phyloP scores from a whole-genome alignment of 1,284 basidiomycete species.

The Puccinia triticina region DNA sequence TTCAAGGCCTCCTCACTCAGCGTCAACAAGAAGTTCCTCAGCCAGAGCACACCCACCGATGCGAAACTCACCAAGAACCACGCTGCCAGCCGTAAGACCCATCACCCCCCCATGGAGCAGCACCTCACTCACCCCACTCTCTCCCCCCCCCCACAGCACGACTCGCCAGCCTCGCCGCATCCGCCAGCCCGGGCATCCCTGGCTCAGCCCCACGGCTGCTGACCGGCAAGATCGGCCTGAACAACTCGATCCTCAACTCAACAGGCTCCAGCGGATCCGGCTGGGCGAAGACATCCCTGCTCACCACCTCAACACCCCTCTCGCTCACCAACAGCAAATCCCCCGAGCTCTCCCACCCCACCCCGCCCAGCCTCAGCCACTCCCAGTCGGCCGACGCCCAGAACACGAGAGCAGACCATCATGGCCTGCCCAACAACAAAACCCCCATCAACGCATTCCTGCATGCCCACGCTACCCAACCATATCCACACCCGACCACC shows the following conservation, averaged over 20 bases:
- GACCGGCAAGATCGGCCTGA: slow-evolving; percentile 41
- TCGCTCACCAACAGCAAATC: slow-evolving; percentile 26
- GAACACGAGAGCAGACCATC: slow-evolving; percentile 2
- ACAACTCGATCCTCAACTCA: slow-evolving; percentile 31
- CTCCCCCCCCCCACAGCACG: slow-evolving; percentile 11
- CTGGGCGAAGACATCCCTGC: slow-evolving; percentile 37
- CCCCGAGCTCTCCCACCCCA: slow-evolving; percentile 28
- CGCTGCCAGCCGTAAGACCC: slow-evolving; percentile 31
- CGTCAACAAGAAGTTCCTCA: slow-evolving; percentile 51
- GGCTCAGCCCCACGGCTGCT: slow-evolving; percentile 41
- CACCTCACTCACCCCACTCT: neutral
- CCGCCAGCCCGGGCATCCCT: neutral
- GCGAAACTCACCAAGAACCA: slow-evolving; percentile 30
- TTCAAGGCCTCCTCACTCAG: slow-evolving; percentile 49
- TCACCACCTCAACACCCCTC: slow-evolving; percentile 7
- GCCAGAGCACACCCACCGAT: slow-evolving; percentile 38
- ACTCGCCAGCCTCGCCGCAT: slow-evolving; percentile 42
- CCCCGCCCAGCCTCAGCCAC: neutral
- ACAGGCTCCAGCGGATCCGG: slow-evolving; percentile 21
- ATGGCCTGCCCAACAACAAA: neutral
- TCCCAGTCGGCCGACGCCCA: neutral
- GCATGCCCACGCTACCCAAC: slow-evolving; percentile 13
- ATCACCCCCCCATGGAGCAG: neutral
- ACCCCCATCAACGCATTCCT: slow-evolving; percentile 32
- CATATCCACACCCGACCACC: slow-evolving; percentile 1